Percentiles rank a stretch among this genome's conserved stretches.
Evolutionary conservation across 768 basidiomycete genomes (phyloP).

Genomic region (Goffeauzyma gilvescens): DNA sequence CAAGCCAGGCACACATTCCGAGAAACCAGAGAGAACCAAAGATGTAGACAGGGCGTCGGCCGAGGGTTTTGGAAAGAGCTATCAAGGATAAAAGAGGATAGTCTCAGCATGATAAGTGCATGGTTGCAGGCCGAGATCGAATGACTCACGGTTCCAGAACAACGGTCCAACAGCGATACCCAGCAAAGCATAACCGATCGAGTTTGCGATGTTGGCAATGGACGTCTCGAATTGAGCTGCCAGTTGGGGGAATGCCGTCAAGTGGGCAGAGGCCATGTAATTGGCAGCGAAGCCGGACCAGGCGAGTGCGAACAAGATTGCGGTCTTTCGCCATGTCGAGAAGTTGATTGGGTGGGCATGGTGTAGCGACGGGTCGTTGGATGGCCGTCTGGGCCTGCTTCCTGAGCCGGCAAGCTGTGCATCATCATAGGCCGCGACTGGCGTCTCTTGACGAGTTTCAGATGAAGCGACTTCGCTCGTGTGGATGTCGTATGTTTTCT

Average conservation of each 20-base stretch:
- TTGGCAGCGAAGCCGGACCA: slow-evolving; percentile 18
- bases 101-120: too few relatives aligned
- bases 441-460: too few relatives aligned
- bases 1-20: slow-evolving; percentile 16
- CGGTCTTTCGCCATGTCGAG: slow-evolving; percentile 7
- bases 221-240: neutral
- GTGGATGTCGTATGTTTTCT: too few relatives aligned
- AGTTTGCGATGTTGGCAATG: slow-evolving; percentile 12
- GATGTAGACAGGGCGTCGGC: slow-evolving; percentile 16
- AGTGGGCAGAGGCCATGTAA: slow-evolving; percentile 7
- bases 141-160: slow-evolving; percentile 19
- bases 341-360: slow-evolving; percentile 18
- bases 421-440: too few relatives aligned
- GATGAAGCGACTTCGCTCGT: too few relatives aligned
- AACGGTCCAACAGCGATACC: slow-evolving; percentile 19
- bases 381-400: too few relatives aligned
- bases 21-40: slow-evolving; percentile 15
- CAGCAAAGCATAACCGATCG: slow-evolving; percentile 16
- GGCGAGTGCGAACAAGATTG: slow-evolving; percentile 12
- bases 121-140: too few relatives aligned
- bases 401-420: too few relatives aligned
- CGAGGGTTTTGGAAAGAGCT: too few relatives aligned
- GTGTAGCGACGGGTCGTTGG: slow-evolving; percentile 9
- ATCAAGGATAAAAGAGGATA: too few relatives aligned
- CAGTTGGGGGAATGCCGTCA: neutral